phyloP scores from a whole-genome alignment of 305 asterid species.

The Fraxinus greggii region DNA sequence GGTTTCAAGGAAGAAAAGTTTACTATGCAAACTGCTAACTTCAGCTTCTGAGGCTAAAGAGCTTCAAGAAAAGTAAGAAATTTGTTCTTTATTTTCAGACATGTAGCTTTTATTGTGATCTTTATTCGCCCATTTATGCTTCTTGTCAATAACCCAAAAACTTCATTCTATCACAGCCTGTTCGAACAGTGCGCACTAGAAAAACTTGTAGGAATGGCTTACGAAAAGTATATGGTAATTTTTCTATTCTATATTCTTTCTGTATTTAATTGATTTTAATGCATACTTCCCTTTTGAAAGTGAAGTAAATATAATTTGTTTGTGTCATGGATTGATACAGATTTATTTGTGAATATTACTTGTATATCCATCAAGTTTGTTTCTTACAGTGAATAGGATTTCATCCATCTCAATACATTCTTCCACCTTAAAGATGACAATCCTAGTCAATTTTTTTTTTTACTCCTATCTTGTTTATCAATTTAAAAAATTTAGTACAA shows the following conservation, averaged over 20 bases:
- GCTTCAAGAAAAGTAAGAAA: slow-evolving; percentile 68
- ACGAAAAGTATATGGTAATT: slow-evolving; percentile 85
- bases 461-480: neutral
- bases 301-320: slow-evolving; percentile 20
- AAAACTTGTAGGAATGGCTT: slow-evolving; percentile 79
- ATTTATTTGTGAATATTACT: neutral
- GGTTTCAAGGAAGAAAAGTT: slow-evolving; percentile 68
- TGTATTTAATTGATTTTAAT: slow-evolving; percentile 16
- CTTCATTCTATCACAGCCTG: slow-evolving; percentile 50
- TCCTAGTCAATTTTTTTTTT: neutral
- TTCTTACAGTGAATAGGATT: neutral
- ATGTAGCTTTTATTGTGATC: slow-evolving; percentile 23
- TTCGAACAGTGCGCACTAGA: slow-evolving; percentile 73
- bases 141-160: slow-evolving; percentile 30
- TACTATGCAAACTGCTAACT: slow-evolving; percentile 54
- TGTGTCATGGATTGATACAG: slow-evolving; percentile 7
- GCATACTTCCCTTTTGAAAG: slow-evolving; percentile 17
- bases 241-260: slow-evolving; percentile 22
- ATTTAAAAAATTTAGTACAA: neutral
- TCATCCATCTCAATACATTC: neutral
- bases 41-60: slow-evolving; percentile 61
- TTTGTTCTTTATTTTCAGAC: slow-evolving; percentile 22
- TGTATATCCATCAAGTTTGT: neutral
- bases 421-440: neutral
- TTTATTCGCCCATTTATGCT: slow-evolving; percentile 11